These are phyloP conservation scores for Aurinia saxatilis DNA, from an alignment of 345 rosid species.

Conservation along the genomic window DNA sequence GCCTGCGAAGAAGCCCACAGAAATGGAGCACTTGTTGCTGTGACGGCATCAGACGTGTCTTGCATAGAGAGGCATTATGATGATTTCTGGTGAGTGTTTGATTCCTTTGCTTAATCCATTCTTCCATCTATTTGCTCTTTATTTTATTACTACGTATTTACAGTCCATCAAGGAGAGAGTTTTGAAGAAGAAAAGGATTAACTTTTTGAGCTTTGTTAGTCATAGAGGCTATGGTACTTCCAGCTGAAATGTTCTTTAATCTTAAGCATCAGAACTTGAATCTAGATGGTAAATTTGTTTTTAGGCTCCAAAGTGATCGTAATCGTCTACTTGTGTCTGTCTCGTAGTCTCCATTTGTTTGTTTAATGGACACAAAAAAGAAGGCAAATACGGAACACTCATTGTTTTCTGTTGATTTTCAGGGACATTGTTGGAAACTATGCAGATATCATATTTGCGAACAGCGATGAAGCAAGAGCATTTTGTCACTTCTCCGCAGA, in stretches of 20 bases:
- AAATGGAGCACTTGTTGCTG: conserved; percentile 75
- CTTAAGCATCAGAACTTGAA: background rate
- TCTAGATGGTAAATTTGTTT: background rate
- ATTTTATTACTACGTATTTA: background rate
- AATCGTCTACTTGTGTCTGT: background rate
- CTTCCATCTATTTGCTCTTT: background rate
- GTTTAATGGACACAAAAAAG: background rate
- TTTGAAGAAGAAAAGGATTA: background rate
- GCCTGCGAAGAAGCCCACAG: conserved; percentile 85
- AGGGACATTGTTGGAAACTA: conserved; percentile 87
- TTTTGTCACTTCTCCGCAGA: conserved; percentile 63
- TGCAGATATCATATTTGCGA: conserved; percentile 76
- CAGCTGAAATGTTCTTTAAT: background rate
- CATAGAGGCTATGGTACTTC: background rate
- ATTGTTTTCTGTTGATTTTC: conserved; percentile 14
- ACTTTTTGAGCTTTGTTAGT: background rate
- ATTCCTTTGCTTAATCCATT: background rate
- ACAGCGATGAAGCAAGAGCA: conserved; percentile 84
- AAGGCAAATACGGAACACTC: background rate
- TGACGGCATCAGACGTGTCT: conserved; percentile 89
- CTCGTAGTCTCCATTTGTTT: background rate
- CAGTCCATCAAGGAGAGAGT: background rate
- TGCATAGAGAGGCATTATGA: conserved; percentile 91
- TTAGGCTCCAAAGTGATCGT: background rate
- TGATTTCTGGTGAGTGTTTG: conserved; percentile 67